A percentile compares a stretch with the other conserved stretches of the same genome.
These are phyloP conservation scores for Mortierella sp. DNA, from an alignment of 371 early-diverging fungal species.

Conservation along the genomic window DNA sequence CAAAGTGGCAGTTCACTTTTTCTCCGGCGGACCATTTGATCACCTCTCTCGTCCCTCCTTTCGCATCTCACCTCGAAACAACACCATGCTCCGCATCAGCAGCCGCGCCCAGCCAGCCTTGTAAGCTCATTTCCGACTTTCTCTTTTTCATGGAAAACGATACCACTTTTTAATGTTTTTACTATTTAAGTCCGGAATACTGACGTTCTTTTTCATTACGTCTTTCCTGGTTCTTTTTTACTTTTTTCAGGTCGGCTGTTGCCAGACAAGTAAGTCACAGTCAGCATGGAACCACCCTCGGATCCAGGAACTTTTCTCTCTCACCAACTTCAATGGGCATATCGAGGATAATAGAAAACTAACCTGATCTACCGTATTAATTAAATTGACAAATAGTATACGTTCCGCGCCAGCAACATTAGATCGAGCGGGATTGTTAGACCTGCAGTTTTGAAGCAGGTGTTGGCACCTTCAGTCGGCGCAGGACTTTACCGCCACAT, in stretches of 20 bases:
- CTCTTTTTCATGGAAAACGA: too few species aligned
- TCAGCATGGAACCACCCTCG: background rate
- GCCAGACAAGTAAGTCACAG: slow-evolving; percentile 42
- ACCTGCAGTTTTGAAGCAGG: slow-evolving; percentile 17
- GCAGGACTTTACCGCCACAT: slow-evolving; percentile 47
- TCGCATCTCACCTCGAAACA: background rate
- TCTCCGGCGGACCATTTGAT: slow-evolving; percentile 23
- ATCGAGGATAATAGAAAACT: background rate
- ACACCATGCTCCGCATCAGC: slow-evolving; percentile 44
- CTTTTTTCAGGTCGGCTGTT: slow-evolving; percentile 26
- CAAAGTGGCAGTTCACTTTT: background rate
- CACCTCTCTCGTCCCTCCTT: slow-evolving; percentile 20
- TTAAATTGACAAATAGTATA: slow-evolving; percentile 20
- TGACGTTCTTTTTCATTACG: background rate
- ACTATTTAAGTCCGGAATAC: background rate
- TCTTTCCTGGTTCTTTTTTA: slow-evolving; percentile 17
- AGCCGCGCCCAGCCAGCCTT: slow-evolving; percentile 40
- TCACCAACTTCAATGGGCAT: background rate
- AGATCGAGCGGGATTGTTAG: slow-evolving; percentile 26
- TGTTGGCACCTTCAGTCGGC: slow-evolving; percentile 32
- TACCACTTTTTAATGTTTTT: background rate
- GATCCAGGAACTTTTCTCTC: background rate
- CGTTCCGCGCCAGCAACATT: slow-evolving; percentile 23
- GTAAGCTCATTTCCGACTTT: slow-evolving; percentile 9
- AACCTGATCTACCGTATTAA: background rate